phyloP scores from a whole-genome alignment of 2,329 filamentous ascomycete species.

The Hypoxylon sp. region DNA sequence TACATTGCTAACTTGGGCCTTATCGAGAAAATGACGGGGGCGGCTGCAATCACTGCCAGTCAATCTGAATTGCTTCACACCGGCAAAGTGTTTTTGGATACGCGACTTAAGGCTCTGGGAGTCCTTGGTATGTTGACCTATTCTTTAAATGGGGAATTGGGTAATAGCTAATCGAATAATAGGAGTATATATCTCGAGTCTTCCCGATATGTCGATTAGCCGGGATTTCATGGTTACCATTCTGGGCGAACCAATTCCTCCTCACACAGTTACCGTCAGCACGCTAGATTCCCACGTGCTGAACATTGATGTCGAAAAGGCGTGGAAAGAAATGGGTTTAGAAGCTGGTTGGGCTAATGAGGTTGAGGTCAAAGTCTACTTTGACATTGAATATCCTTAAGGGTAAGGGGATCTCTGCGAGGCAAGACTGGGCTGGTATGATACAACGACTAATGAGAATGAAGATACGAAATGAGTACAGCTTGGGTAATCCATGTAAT shows the following conservation, averaged over 20 bases:
- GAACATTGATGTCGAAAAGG: conserved; percentile 77
- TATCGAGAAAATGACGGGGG: conserved; percentile 87
- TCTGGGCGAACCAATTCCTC: conserved; percentile 73
- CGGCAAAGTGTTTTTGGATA: conserved; percentile 70
- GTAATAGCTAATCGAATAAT: conserved; percentile 17
- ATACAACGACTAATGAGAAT: conserved; percentile 13
- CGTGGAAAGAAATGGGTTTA: conserved; percentile 79
- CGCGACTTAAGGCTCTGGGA: conserved; percentile 82
- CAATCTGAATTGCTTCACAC: conserved; percentile 63
- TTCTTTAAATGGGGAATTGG: background rate
- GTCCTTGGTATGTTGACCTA: conserved; percentile 63
- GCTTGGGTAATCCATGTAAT: background rate
- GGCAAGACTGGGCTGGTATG: background rate
- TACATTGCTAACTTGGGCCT: conserved; percentile 78
- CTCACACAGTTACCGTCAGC: conserved; percentile 69
- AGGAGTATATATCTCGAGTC: conserved; percentile 80
- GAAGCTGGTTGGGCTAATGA: conserved; percentile 82
- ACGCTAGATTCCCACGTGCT: conserved; percentile 66
- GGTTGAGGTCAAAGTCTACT: conserved; percentile 71
- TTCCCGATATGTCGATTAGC: conserved; percentile 67
- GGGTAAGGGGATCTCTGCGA: background rate
- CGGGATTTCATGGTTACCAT: conserved; percentile 79
- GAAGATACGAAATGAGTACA: background rate
- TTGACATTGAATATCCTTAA: conserved; percentile 51
- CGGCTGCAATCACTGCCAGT: conserved; percentile 76